Evolutionary conservation across 768 basidiomycete genomes (phyloP), one percentile per base, ranked within the genome.

Genomic region (Lentinula detonsa): DNA sequence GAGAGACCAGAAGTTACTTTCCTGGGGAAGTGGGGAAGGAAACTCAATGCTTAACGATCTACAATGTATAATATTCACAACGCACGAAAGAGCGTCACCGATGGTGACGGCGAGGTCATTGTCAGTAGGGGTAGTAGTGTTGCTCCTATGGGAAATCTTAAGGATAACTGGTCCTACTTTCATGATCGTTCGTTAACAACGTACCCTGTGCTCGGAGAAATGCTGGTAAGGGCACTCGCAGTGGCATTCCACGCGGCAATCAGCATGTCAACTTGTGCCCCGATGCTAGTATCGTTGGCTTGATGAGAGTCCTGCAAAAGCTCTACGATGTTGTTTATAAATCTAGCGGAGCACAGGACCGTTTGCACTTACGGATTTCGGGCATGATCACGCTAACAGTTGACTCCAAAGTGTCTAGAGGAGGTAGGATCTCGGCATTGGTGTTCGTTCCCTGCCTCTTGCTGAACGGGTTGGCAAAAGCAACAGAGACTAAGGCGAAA

Each of bases 391-490:
- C 35, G 57, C 67, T 72, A 31, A 70, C 59, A 28, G 34, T 48
- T 16, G 60, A 35, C n/a, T 70, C 67, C 39, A 76, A 68, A 3
- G n/a, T 39, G 52, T 69, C 69, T 61, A 76, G 60, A 34, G 70
- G 66, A 28, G 63, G 53, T 31, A 62, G 59, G 59, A 75, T 74
- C 5, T 66, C 67, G 16, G 65, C 45, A 49, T 74, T 75, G 51
- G 73, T 75, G 63, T 75, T 75, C 23, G 70, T 68, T 37, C 68
- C 45, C 65, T 74, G 73, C 58, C 74, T 70, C 45, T 64, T 46
- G 42, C 53, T 39, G 59, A 75, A 66, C 37, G 69, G 68, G 56
- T 68, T 71, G 42, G 73, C 74, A 46, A 72, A 61, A 31, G 63
- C 71, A 42, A 68, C 60, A 31, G 67, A 66, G 48, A 69, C 64